These are phyloP conservation scores for Sambucus nigra DNA, from an alignment of 129 eudicot genomes.

Conservation along the genomic window DNA sequence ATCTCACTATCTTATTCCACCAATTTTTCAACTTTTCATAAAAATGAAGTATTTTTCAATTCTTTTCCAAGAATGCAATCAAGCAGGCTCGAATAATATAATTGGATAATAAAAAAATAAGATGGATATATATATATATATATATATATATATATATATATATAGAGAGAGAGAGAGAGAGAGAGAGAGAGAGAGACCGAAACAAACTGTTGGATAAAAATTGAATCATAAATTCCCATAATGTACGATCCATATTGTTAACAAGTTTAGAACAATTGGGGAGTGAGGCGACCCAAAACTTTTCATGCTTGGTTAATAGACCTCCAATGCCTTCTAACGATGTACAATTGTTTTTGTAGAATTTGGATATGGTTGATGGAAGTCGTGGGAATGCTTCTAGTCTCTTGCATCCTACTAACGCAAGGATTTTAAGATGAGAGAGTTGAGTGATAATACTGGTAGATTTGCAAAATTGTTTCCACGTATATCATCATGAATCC, in stretches of 20 bases:
- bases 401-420: constrained; percentile 33
- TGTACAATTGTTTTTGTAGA: neutral
- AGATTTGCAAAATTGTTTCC: constrained; percentile 25
- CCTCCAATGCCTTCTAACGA: neutral
- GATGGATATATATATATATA: too few species aligned
- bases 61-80: too few species aligned
- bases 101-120: too few species aligned
- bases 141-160: too few species aligned
- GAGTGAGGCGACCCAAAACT: neutral
- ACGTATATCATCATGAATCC: constrained; percentile 9
- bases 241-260: neutral
- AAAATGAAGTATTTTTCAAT: too few species aligned
- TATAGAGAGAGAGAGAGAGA: neutral
- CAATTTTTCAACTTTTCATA: too few species aligned
- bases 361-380: constrained; percentile 21
- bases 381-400: constrained; percentile 31
- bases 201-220: too few species aligned
- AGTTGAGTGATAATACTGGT: constrained; percentile 21
- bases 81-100: too few species aligned
- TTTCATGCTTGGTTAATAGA: neutral
- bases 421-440: constrained; percentile 25
- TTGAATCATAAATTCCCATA: neutral
- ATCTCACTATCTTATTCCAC: too few species aligned
- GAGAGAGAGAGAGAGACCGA: neutral
- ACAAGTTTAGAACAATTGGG: neutral